phyloP scores from a whole-genome alignment of 192 early-diverging fungal species.

The Coemansia sp. region DNA sequence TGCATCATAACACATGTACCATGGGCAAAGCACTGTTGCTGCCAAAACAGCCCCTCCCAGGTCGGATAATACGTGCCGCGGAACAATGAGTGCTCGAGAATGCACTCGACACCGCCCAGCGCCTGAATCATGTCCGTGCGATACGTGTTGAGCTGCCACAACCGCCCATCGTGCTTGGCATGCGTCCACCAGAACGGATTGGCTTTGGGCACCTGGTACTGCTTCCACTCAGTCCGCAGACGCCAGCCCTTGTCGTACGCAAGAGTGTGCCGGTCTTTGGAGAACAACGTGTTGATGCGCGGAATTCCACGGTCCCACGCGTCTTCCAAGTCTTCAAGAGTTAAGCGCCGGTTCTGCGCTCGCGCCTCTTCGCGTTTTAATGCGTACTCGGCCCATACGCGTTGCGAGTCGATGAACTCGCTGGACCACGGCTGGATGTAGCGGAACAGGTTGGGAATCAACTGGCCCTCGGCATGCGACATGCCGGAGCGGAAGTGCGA shows the following conservation, averaged over 20 bases:
- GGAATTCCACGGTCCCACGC: conserved; percentile 99
- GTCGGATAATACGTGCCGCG: conserved; percentile 97
- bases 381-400: conserved; percentile 99
- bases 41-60: conserved; percentile 99
- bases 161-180: conserved; percentile 79
- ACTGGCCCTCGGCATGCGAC: conserved; percentile 95
- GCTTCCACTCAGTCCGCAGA: conserved; percentile 94
- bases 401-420: conserved; percentile 98
- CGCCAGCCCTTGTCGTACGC: conserved; percentile 99
- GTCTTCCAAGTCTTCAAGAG: conserved; percentile 98
- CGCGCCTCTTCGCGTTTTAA: conserved; percentile 96
- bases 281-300: conserved; percentile 97
- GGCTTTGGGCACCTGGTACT: conserved; percentile 92
- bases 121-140: conserved; percentile 99
- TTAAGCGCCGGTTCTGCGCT: conserved; percentile 93
- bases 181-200: conserved; percentile 97
- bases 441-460: conserved; percentile 96
- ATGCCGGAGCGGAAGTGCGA: conserved; percentile 98
- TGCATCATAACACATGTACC: conserved; percentile 54
- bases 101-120: conserved; percentile 96
- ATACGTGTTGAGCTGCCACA: conserved; percentile 96
- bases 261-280: conserved; percentile 97
- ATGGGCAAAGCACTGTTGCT: conserved; percentile 63
- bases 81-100: conserved; percentile 98
- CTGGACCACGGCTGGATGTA: conserved; percentile 99